These are phyloP conservation scores for Collybia sordida DNA, from an alignment of 768 basidiomycete species.

Conservation along the genomic window DNA sequence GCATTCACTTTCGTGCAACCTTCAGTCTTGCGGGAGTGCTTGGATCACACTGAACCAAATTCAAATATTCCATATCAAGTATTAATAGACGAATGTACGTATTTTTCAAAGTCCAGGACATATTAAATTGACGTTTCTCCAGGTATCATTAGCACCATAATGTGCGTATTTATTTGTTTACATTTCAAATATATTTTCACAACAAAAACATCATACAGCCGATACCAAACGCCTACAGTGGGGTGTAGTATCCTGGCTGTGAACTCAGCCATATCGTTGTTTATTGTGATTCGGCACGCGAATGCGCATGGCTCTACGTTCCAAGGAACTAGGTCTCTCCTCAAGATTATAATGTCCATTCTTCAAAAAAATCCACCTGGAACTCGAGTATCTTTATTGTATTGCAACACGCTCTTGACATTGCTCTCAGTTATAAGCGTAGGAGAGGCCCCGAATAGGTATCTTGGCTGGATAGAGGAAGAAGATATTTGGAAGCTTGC, in stretches of 20 bases:
- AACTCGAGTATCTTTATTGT: constrained; percentile 4
- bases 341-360: constrained; percentile 8
- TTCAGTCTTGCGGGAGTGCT: constrained; percentile 13
- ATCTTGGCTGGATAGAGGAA: constrained; percentile 19
- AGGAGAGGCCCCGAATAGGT: not conserved
- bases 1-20: constrained; percentile 22
- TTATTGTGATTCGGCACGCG: constrained; percentile 34
- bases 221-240: too few species aligned
- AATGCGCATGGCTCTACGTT: constrained; percentile 11
- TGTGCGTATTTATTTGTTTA: not conserved
- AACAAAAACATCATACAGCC: too few species aligned
- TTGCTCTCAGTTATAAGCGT: constrained; percentile 27
- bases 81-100: constrained; percentile 32
- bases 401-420: constrained; percentile 35
- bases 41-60: constrained; percentile 19
- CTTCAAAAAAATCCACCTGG: constrained; percentile 1
- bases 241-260: constrained; percentile 12
- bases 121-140: not conserved
- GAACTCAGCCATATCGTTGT: constrained; percentile 27
- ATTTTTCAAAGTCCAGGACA: not conserved
- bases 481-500: constrained; percentile 38
- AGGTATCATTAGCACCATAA: constrained; percentile 10
- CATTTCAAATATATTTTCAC: not conserved
- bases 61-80: constrained; percentile 19
- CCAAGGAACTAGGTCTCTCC: constrained; percentile 3